phyloP scores from a whole-genome alignment of 208 protist species.

The Spongospora subterranea region DNA sequence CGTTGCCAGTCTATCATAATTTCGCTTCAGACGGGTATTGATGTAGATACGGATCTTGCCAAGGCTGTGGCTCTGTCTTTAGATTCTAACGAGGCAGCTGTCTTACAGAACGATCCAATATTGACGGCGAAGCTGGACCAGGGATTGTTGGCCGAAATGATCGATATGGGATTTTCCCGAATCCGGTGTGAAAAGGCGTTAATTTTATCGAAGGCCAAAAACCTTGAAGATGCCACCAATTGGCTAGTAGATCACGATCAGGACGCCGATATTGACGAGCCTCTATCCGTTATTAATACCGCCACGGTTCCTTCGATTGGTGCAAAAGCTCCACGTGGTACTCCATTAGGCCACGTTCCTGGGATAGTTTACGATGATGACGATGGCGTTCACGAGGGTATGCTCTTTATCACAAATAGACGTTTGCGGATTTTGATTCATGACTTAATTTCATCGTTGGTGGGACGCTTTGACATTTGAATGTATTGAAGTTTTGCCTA shows the following conservation, averaged over 20 bases:
- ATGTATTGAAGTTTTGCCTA: too few relatives aligned
- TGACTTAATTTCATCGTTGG: too few relatives aligned
- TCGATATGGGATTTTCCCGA: conserved; percentile 16
- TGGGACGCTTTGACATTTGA: too few relatives aligned
- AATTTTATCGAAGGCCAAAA: conserved; percentile 16
- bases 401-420: too few relatives aligned
- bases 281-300: conserved; percentile 33
- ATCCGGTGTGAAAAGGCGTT: conserved; percentile 15
- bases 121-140: conserved; percentile 33
- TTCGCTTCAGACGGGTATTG: not conserved
- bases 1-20: not conserved
- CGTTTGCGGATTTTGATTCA: too few relatives aligned
- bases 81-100: not conserved
- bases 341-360: not conserved
- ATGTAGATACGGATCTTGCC: not conserved
- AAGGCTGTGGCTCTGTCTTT: conserved; percentile 28
- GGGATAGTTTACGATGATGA: not conserved
- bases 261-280: conserved; percentile 39
- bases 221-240: not conserved
- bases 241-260: conserved; percentile 41
- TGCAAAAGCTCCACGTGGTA: too few relatives aligned
- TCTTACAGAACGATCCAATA: not conserved
- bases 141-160: not conserved
- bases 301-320: not conserved
- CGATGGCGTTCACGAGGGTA: not conserved